phyloP scores from a whole-genome alignment of 495 filamentous ascomycete genomes.

The Hypoxylon crocopeplum region DNA sequence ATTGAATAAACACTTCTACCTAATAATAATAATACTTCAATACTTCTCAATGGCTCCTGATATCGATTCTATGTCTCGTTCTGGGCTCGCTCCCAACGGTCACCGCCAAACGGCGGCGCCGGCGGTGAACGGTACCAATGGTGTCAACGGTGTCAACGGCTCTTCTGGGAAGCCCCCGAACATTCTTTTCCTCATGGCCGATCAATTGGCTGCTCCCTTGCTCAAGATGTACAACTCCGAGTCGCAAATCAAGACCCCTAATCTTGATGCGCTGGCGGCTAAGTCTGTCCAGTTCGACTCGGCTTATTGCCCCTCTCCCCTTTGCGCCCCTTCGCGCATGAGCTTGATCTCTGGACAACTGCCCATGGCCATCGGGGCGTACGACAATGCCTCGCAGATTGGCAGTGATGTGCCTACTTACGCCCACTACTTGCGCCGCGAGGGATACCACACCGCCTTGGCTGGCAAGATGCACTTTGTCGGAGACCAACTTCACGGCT shows the following conservation, averaged over 20 bases:
- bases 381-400: slow-evolving; percentile 83
- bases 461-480: slow-evolving; percentile 97
- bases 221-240: slow-evolving; percentile 82
- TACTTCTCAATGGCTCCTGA: slow-evolving; percentile 58
- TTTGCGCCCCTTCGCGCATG: slow-evolving; percentile 88
- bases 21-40: neutral
- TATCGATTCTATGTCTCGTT: slow-evolving; percentile 58
- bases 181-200: slow-evolving; percentile 89
- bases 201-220: slow-evolving; percentile 86
- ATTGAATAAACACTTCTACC: slow-evolving; percentile 12
- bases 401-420: slow-evolving; percentile 81
- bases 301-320: slow-evolving; percentile 87
- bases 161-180: slow-evolving; percentile 61
- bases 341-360: slow-evolving; percentile 88
- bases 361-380: slow-evolving; percentile 84
- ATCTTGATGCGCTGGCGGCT: slow-evolving; percentile 79
- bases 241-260: slow-evolving; percentile 84
- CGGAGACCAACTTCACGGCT: slow-evolving; percentile 89
- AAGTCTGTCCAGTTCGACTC: slow-evolving; percentile 84
- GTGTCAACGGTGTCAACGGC: slow-evolving; percentile 2
- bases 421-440: slow-evolving; percentile 83
- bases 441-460: slow-evolving; percentile 86
- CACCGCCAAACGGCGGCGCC: slow-evolving; percentile 16
- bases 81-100: slow-evolving; percentile 35
- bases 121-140: slow-evolving; percentile 29